Evolutionary conservation across 1,284 basidiomycete species (phyloP), one percentile per base, ranked within the genome.

Genomic region (Taiwanofungus camphoratus): DNA sequence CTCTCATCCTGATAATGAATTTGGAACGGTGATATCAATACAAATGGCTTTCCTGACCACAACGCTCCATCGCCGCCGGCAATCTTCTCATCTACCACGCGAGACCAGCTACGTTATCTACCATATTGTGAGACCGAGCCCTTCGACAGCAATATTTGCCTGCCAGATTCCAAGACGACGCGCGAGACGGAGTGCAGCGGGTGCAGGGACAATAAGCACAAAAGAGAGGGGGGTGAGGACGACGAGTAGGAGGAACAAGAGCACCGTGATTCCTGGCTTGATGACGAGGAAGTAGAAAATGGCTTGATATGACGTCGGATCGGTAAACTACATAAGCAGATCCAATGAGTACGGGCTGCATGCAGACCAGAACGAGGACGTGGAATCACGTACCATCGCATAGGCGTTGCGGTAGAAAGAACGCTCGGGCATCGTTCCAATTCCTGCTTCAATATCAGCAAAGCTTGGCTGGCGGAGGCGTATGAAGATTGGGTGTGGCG

Each of bases 221-320:
- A 84, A 64, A 16, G 74, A 65, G 3, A 82, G 68, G 0, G 85
- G 66, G n/a, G 77, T 73, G 42, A 84, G 48, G 12, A 76, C 62
- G 15, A 84, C 29, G 35, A 87, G 58, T 12, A 67, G 52, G 12
- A 86, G 57, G 4, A 74, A 73, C 22, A 88, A 65, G 15, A 82
- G 64, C n/a, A 89, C 60, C 3, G 85, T 87, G 58, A 89, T 83
- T 29, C 76, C 71, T 2, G 87, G 83, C 61, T 89, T 89, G 68
- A 89, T 79, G 43, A 89, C 82, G 44, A 89, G 72, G 63, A 89
- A 89, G 61, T 89, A 89, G 67, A 89, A 88, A 4, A 89, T 69
- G 0, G 87, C 79, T 64, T 84, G 83, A 59, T 87, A 88, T 19
- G 84, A 83, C 11, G 82, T 85, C 31, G 82, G 66, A 54, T 88